phyloP scores from a whole-genome alignment of 2,329 filamentous ascomycete genomes.

The Helotiales sp. region DNA sequence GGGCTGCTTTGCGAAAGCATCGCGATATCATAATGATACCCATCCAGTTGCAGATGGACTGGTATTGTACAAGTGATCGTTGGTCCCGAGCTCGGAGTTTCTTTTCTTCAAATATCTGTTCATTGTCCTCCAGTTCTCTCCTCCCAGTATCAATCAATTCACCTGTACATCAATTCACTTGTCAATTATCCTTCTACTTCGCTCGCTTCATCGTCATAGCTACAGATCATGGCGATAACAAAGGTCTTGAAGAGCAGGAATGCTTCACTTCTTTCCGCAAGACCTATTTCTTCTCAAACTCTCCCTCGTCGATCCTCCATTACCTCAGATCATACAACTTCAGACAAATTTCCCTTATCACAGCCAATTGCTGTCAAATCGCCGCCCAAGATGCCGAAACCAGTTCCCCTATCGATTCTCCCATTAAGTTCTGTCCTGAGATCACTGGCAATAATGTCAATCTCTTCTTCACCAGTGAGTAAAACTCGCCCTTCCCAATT shows the following conservation, averaged over 20 bases:
- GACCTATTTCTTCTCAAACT: constrained; percentile 37
- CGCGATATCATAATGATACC: not conserved
- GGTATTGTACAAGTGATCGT: not conserved
- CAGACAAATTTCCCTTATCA: constrained; percentile 22
- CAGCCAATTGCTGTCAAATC: constrained; percentile 19
- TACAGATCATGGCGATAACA: constrained; percentile 29
- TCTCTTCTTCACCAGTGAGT: constrained; percentile 67
- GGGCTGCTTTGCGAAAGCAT: constrained; percentile 1
- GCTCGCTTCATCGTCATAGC: not conserved
- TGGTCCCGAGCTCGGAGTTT: constrained; percentile 7
- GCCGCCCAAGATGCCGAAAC: constrained; percentile 32
- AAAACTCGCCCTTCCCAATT: not conserved
- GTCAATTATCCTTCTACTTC: not conserved
- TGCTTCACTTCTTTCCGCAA: constrained; percentile 14
- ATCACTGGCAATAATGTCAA: constrained; percentile 69
- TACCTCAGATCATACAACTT: constrained; percentile 26
- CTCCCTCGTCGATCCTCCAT: constrained; percentile 33
- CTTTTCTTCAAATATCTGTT: not conserved
- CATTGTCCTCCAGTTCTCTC: not conserved
- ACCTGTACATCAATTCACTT: not conserved
- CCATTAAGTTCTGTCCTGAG: constrained; percentile 70
- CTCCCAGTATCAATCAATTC: not conserved
- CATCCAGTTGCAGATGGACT: not conserved
- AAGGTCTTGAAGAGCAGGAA: constrained; percentile 24
- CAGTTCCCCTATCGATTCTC: constrained; percentile 64